Evolutionary conservation across 2,329 filamentous ascomycete genomes (phyloP).

Genomic region (Mariannaea elegans): DNA sequence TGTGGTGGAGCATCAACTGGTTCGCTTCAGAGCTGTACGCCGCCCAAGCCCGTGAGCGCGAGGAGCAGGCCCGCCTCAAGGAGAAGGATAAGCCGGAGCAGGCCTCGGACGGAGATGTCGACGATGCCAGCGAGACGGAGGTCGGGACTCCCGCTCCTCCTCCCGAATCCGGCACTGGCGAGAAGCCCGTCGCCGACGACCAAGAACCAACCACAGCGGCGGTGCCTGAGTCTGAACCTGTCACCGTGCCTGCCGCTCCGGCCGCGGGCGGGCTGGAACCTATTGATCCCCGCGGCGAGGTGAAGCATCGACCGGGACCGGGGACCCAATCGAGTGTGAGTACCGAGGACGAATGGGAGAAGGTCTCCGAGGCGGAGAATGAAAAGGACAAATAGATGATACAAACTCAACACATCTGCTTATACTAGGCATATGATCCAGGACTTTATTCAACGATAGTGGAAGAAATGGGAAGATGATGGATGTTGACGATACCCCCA

Average conservation of each 20-base stretch:
- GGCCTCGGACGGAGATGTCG: constrained; percentile 35
- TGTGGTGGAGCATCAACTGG: constrained; percentile 98
- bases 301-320: constrained; percentile 58
- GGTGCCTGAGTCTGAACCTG: constrained; percentile 35
- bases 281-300: constrained; percentile 52
- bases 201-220: too few relatives aligned
- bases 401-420: constrained; percentile 2
- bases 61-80: constrained; percentile 51
- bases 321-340: constrained; percentile 68
- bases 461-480: constrained; percentile 10
- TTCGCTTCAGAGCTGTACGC: constrained; percentile 75
- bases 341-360: constrained; percentile 98
- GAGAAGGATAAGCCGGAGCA: constrained; percentile 39
- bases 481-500: constrained; percentile 40
- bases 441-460: not conserved
- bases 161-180: constrained; percentile 3
- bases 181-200: not conserved
- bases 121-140: constrained; percentile 50
- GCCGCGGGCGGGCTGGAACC: constrained; percentile 54
- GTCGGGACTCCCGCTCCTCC: constrained; percentile 36
- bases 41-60: constrained; percentile 51
- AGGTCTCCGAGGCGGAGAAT: constrained; percentile 79
- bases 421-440: not conserved
- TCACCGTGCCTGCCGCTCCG: constrained; percentile 25
- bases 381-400: constrained; percentile 61